These are phyloP conservation scores for Cyathus striatus DNA, from an alignment of 768 basidiomycete genomes.

Conservation along the genomic window DNA sequence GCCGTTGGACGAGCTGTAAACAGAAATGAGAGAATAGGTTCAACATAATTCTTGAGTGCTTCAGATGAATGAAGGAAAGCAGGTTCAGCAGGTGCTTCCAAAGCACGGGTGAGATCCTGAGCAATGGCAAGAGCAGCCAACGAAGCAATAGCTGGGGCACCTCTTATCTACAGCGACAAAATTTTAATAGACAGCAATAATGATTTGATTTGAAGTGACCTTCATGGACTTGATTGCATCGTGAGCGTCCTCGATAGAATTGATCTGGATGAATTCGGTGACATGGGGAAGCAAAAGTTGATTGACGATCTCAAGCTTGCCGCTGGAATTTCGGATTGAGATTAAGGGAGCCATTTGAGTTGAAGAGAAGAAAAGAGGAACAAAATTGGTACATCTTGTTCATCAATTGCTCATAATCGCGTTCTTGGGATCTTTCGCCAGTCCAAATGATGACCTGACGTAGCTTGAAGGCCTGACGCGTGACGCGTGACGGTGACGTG, in stretches of 20 bases:
- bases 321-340: slow-evolving; percentile 34
- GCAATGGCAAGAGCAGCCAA: slow-evolving; percentile 81
- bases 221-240: slow-evolving; percentile 97
- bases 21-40: slow-evolving; percentile 62
- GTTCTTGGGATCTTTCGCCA: too few species aligned
- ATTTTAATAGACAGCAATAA: background rate
- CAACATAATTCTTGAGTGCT: slow-evolving; percentile 49
- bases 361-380: slow-evolving; percentile 5
- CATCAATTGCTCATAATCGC: background rate
- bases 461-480: too few species aligned
- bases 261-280: slow-evolving; percentile 58
- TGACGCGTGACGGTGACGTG: too few species aligned
- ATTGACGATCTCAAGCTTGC: slow-evolving; percentile 77
- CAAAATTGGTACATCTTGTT: background rate
- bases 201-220: slow-evolving; percentile 29
- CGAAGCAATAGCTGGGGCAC: slow-evolving; percentile 93
- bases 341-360: slow-evolving; percentile 22
- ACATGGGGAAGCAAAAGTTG: slow-evolving; percentile 83
- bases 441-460: too few species aligned
- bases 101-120: slow-evolving; percentile 50
- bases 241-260: slow-evolving; percentile 78
- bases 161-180: slow-evolving; percentile 50
- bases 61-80: slow-evolving; percentile 50
- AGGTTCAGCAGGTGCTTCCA: slow-evolving; percentile 40
- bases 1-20: slow-evolving; percentile 92